Evolutionary conservation across 495 filamentous ascomycete species (phyloP), one percentile per base, ranked within the genome.

Genomic region (Astrothelium macrocarpum): DNA sequence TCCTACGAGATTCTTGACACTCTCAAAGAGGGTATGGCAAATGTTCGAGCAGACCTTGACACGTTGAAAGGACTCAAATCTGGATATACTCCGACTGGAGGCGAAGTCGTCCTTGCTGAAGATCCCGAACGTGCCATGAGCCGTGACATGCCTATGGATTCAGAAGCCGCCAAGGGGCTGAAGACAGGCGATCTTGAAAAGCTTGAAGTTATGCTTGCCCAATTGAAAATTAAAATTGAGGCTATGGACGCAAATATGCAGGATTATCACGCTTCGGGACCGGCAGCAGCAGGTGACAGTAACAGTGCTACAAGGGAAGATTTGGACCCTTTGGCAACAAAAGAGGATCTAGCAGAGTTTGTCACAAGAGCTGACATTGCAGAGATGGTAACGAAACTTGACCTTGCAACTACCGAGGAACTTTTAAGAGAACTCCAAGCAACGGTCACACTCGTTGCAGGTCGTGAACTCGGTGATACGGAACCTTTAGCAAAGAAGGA

Each of bases 1-100:
- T 90, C 85, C 62, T 86, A 91, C 61, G 90, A 95, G 70, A 91
- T 95, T 53, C 80, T 95, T 4, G 90, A 95, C 61, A 87, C 90
- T 1, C 80, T 97, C 59, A 94, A 87, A 67, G 85, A 85, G 46
- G 91, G 91, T 0, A 75, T 96, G 14, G 84, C 85, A 42, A 80
- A 78, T 29, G 78, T 96, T 36, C 84, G 85, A 65, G 77, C 83
- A 31, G 91, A 96, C 34, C 86, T 96, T 63, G 89, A 92, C 45
- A 78, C 78, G n/a, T 77, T 97, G 45, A 85, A 88, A 2, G 75
- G 65, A 16, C 32, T 49, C 2, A 67, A 68, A 11, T 70, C 62
- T 7, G 59, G 65, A 20, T 28, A 53, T 18, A 58, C 34, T 1
- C 68, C 70, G 29, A 67, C 67, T 12, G 73, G 74, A 2, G 69